phyloP scores from a whole-genome alignment of 495 filamentous ascomycete species.

The Melanomma pulvis-pyrius region DNA sequence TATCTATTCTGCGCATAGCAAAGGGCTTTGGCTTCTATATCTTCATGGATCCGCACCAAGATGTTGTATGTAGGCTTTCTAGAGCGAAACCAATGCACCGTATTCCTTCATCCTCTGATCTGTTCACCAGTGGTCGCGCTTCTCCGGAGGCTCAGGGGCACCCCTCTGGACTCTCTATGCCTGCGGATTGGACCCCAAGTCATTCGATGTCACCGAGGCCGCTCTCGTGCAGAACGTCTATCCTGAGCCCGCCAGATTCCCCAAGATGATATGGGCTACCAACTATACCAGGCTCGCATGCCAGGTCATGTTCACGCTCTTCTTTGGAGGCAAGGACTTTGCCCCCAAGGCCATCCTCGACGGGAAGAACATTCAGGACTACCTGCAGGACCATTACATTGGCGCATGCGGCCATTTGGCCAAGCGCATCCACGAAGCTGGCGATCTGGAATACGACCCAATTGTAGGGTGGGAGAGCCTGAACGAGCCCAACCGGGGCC shows the following conservation, averaged over 20 bases:
- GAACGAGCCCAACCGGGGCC: constrained; percentile 90
- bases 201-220: constrained; percentile 84
- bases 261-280: constrained; percentile 99
- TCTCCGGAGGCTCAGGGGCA: constrained; percentile 91
- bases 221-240: constrained; percentile 94
- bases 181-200: constrained; percentile 81
- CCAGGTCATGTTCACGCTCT: constrained; percentile 90
- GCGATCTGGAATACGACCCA: constrained; percentile 81
- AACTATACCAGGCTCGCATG: constrained; percentile 89
- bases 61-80: constrained; percentile 67
- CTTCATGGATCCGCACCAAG: constrained; percentile 98
- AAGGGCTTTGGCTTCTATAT: constrained; percentile 92
- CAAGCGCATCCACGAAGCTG: constrained; percentile 82
- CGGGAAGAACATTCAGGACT: constrained; percentile 95
- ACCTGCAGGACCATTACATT: constrained; percentile 85
- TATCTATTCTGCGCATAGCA: constrained; percentile 77
- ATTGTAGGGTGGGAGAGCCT: constrained; percentile 95
- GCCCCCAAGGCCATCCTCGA: constrained; percentile 95
- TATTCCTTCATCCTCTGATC: constrained; percentile 34
- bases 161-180: constrained; percentile 98
- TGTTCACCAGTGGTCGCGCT: constrained; percentile 76
- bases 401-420: constrained; percentile 79
- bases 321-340: constrained; percentile 91
- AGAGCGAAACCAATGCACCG: background rate
- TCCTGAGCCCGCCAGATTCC: constrained; percentile 81